phyloP scores from a whole-genome alignment of 1,139 yeast species.

The Debaryomycetaceae sp. region DNA sequence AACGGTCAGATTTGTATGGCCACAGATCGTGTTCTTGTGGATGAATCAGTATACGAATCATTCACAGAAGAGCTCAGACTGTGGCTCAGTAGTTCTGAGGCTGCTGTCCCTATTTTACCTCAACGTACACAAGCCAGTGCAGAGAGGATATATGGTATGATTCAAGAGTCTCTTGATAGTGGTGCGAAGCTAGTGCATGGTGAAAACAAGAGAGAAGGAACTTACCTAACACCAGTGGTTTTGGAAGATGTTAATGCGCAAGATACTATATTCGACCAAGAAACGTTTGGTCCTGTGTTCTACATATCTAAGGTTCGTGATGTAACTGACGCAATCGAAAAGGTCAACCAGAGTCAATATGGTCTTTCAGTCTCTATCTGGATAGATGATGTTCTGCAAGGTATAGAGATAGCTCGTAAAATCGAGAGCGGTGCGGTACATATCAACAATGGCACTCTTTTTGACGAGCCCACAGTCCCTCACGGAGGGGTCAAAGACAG shows the following conservation, averaged over 20 bases:
- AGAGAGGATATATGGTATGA: constrained; percentile 19
- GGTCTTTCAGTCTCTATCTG: constrained; percentile 59
- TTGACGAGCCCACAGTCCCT: constrained; percentile 49
- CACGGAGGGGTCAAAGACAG: constrained; percentile 56
- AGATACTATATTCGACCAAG: constrained; percentile 31
- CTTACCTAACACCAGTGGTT: constrained; percentile 26
- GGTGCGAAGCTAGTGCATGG: constrained; percentile 36
- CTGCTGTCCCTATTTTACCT: constrained; percentile 9
- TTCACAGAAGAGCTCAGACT: constrained; percentile 16
- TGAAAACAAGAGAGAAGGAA: constrained; percentile 6
- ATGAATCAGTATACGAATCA: constrained; percentile 27
- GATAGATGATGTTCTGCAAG: constrained; percentile 42
- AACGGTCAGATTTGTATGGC: constrained; percentile 49
- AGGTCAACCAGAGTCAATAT: constrained; percentile 27
- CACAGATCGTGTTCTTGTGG: constrained; percentile 34
- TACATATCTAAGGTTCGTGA: constrained; percentile 31
- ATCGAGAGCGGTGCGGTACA: constrained; percentile 51
- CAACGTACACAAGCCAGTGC: constrained; percentile 29
- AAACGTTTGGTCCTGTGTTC: constrained; percentile 50
- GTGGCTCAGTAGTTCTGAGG: constrained; percentile 18
- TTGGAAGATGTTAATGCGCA: constrained; percentile 30
- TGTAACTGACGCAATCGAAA: constrained; percentile 24
- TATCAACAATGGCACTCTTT: constrained; percentile 46
- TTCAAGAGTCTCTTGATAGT: constrained; percentile 37
- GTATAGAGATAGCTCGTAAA: constrained; percentile 30